Percentiles rank a stretch among this genome's conserved stretches.
These are phyloP conservation scores for Metschnikowia santaceciliae DNA, from an alignment of 805 yeast species.

Conservation along the genomic window DNA sequence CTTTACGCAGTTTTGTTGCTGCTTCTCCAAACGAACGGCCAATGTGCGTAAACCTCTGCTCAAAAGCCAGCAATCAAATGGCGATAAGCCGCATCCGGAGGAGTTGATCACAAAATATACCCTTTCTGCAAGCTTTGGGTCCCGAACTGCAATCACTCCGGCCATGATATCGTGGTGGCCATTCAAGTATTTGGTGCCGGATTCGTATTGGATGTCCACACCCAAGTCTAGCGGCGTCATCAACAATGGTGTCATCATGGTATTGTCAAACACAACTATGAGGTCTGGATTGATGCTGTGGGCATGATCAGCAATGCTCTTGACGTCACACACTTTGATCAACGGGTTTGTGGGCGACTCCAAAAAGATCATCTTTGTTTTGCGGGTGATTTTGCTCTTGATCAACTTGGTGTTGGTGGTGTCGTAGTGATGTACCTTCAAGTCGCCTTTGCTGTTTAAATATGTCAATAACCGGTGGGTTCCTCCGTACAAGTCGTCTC, in stretches of 20 bases:
- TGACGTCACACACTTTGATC: slow-evolving; percentile 81
- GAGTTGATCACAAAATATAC: slow-evolving; percentile 79
- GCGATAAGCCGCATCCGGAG: slow-evolving; percentile 87
- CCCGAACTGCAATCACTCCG: slow-evolving; percentile 76
- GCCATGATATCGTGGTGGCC: slow-evolving; percentile 98
- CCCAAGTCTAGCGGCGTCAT: slow-evolving; percentile 84
- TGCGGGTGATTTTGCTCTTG: slow-evolving; percentile 47
- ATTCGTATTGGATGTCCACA: slow-evolving; percentile 88
- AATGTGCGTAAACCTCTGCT: slow-evolving; percentile 86
- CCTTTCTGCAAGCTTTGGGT: slow-evolving; percentile 59
- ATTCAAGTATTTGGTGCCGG: slow-evolving; percentile 87
- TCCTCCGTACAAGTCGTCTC: slow-evolving; percentile 94
- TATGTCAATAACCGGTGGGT: slow-evolving; percentile 81
- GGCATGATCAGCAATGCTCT: slow-evolving; percentile 59
- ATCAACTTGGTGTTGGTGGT: slow-evolving; percentile 70
- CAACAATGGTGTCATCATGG: slow-evolving; percentile 92
- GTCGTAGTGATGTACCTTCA: slow-evolving; percentile 72
- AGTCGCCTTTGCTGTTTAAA: slow-evolving; percentile 57
- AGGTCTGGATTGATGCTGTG: slow-evolving; percentile 65
- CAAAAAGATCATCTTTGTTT: slow-evolving; percentile 74
- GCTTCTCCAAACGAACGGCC: slow-evolving; percentile 81
- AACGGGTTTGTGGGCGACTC: slow-evolving; percentile 95
- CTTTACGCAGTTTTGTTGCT: slow-evolving; percentile 73
- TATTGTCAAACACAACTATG: slow-evolving; percentile 83
- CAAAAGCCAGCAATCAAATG: slow-evolving; percentile 89